Base-by-base conservation (phyloP, 139 green algal genomes). In the Coelastrella sp. region DNA sequence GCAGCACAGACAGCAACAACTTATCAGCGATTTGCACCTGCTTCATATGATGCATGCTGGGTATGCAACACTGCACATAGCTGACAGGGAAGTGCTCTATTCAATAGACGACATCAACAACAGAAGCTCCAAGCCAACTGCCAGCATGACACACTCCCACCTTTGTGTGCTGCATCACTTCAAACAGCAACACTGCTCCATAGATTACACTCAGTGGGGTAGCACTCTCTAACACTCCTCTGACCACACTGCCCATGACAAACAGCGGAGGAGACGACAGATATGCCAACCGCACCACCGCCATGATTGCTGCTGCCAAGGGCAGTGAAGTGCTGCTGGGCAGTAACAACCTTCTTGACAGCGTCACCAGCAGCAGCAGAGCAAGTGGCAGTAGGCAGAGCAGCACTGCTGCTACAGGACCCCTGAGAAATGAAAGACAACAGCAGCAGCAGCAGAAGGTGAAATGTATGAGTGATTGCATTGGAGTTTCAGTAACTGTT, bases 121-220 rank as follows among this genome's bases (percentile, higher is more conserved):
- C n/a, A n/a, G n/a, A n/a, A n/a, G n/a, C n/a, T n/a, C n/a, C n/a
- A n/a, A n/a, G n/a, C 45, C 15, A 57, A 13, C 45, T 57, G 45
- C 11, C 11, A 57, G 45, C 45, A 57, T 57, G 11, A 57, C 45
- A 7, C 3, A 64, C 27, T 5, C 53, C 6, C 40, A 78, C 69
- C 69, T 53, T 38, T 51, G 38, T 78, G 25, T 78, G 69, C 13
- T 78, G 40, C 69, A 78, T 78, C 25, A 25, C 32, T n/a, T 78
- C 69, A 78, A 78, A 78, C 69, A 78, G 41, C 40, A 78, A 23
- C 3, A 78, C 60, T 2, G 69, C 40, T 23, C 69, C 69, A 62
- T 59, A 78, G 7, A 78, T 78, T 8, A 78, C 69, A 37, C 69
- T 78, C 69, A 78, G 27, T 27, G 69, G 69, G 3, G 69, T 78